phyloP scores from a whole-genome alignment of 164 flowering plant species.

The Akebia trifoliata region DNA sequence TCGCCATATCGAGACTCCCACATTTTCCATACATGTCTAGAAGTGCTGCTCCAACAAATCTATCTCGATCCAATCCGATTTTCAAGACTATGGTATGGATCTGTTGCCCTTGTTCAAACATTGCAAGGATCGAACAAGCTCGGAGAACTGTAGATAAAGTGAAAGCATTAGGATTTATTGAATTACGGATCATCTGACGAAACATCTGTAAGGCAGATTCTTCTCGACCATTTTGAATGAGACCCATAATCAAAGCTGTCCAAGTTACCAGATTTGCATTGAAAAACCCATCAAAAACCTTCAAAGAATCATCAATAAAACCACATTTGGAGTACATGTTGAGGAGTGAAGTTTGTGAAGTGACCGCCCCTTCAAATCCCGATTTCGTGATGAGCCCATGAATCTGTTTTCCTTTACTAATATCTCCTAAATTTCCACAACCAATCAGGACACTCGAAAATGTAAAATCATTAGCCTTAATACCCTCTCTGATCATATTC shows the following conservation, averaged over 20 bases:
- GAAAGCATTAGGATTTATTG: slow-evolving; percentile 38
- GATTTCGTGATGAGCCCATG: slow-evolving; percentile 45
- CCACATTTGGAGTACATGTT: slow-evolving; percentile 62
- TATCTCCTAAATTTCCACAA: slow-evolving; percentile 42
- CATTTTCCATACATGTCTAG: slow-evolving; percentile 49
- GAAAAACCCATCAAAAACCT: slow-evolving; percentile 31
- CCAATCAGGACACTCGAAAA: slow-evolving; percentile 42
- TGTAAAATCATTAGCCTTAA: slow-evolving; percentile 47
- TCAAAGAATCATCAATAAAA: slow-evolving; percentile 36
- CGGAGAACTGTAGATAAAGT: slow-evolving; percentile 44
- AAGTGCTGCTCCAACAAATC: slow-evolving; percentile 35
- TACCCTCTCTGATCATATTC: slow-evolving; percentile 34
- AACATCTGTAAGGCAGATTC: slow-evolving; percentile 38
- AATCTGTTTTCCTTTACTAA: slow-evolving; percentile 31
- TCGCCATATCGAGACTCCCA: slow-evolving; percentile 36
- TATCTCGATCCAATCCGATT: slow-evolving; percentile 27
- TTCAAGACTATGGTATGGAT: slow-evolving; percentile 35
- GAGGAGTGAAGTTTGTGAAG: slow-evolving; percentile 51
- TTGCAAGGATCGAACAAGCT: slow-evolving; percentile 45
- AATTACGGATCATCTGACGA: slow-evolving; percentile 33
- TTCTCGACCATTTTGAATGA: slow-evolving; percentile 48
- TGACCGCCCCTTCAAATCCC: slow-evolving; percentile 32
- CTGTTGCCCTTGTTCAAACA: slow-evolving; percentile 39
- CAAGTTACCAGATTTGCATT: slow-evolving; percentile 50
- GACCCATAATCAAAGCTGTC: slow-evolving; percentile 54